These are phyloP conservation scores for Puccinia brachypodii DNA, from an alignment of 1,284 basidiomycete genomes.

Conservation along the genomic window DNA sequence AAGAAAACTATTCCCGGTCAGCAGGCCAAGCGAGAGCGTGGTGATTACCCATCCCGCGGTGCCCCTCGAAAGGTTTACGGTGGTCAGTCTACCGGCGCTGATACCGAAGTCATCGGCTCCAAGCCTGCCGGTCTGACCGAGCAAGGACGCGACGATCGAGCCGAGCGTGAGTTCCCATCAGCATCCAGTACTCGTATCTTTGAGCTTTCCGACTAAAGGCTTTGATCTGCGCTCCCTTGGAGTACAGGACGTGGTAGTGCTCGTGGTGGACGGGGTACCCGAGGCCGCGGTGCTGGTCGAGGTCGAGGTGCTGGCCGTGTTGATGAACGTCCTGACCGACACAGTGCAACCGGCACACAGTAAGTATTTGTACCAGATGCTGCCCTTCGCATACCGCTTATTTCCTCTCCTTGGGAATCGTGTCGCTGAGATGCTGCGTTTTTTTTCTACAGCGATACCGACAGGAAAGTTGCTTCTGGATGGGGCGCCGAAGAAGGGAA, in stretches of 20 bases:
- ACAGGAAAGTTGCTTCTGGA: conserved; percentile 45
- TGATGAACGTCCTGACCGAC: conserved; percentile 45
- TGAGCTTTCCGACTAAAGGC: background rate
- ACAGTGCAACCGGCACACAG: conserved; percentile 45
- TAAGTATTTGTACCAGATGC: background rate
- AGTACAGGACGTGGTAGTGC: conserved; percentile 32
- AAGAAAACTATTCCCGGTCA: conserved; percentile 37
- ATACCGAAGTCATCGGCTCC: conserved; percentile 40
- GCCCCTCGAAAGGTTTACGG: conserved; percentile 44
- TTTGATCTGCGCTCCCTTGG: background rate
- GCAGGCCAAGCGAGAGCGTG: conserved; percentile 34
- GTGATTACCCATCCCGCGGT: conserved; percentile 45
- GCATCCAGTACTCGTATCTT: background rate
- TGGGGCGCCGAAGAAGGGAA: conserved; percentile 48
- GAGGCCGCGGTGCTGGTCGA: conserved; percentile 37
- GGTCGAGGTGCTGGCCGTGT: conserved; percentile 36
- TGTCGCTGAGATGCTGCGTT: background rate
- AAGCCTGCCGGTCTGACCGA: conserved; percentile 38
- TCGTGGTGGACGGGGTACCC: conserved; percentile 23
- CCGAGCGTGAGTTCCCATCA: conserved; percentile 15
- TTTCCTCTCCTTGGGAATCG: background rate
- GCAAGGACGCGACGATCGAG: conserved; percentile 43
- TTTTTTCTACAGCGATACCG: conserved; percentile 21
- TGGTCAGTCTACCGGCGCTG: conserved; percentile 12
- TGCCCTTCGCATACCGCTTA: background rate